Conservation (phyloP, 192 early-diverging fungal genomes). For the Allomyces javanicus region DNA sequence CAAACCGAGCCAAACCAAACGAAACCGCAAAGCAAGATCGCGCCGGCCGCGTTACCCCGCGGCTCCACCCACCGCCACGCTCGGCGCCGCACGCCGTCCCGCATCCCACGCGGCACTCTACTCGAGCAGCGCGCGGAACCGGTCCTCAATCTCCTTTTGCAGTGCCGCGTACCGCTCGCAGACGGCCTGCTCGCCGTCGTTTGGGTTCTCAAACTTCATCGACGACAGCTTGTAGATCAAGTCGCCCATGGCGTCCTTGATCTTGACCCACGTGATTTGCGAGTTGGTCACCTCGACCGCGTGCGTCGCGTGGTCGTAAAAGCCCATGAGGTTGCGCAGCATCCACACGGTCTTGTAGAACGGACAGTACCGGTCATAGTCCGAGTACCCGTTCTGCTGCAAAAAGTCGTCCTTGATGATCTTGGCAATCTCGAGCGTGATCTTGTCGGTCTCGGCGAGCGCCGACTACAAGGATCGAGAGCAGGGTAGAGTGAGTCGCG, state of each 20-base stretch:
- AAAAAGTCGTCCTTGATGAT: conserved; percentile 99
- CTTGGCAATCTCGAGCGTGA: conserved; percentile 90
- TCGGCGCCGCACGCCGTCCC: too few species aligned
- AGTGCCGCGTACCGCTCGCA: conserved; percentile 75
- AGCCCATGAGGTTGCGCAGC: conserved; percentile 92
- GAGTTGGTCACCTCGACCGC: conserved; percentile 78
- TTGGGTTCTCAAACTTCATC: conserved; percentile 99
- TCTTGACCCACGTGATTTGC: conserved; percentile 86
- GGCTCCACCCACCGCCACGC: too few species aligned
- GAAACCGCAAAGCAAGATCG: too few species aligned
- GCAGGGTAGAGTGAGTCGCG: neutral
- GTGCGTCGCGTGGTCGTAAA: conserved; percentile 85
- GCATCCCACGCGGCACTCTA: conserved; percentile 8
- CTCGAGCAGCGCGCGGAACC: conserved; percentile 62
- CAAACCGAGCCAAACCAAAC: too few species aligned
- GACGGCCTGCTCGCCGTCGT: conserved; percentile 77
- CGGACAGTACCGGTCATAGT: conserved; percentile 97
- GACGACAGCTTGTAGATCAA: conserved; percentile 89
- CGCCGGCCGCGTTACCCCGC: too few species aligned
- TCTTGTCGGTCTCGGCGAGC: conserved; percentile 91
- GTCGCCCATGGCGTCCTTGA: conserved; percentile 79
- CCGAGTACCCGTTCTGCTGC: conserved; percentile 98
- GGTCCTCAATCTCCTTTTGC: conserved; percentile 87
- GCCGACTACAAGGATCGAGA: conserved; percentile 21
- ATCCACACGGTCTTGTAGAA: conserved; percentile 99